Percentiles rank a stretch among this genome's conserved stretches.
Conservation (phyloP, 345 rosid species). For the Salix caprea region DNA sequence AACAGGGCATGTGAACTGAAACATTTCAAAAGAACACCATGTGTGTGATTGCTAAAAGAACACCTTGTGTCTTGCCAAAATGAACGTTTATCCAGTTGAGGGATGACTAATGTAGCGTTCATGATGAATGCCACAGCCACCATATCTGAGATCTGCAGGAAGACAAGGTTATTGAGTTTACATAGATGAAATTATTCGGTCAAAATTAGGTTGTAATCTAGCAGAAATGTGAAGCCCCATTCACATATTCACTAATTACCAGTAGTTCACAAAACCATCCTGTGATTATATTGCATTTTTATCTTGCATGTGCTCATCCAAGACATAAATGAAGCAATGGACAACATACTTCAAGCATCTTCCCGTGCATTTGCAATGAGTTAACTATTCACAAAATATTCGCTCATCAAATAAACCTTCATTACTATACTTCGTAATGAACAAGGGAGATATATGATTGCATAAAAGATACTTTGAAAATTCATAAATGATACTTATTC, state of each 20-base stretch:
- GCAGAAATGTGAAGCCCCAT: neutral
- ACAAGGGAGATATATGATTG: neutral
- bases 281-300: neutral
- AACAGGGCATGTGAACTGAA: neutral
- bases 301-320: neutral
- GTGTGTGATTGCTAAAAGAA: neutral
- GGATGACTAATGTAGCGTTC: slow-evolving; percentile 91
- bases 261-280: neutral
- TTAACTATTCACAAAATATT: neutral
- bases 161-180: slow-evolving; percentile 9
- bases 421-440: neutral
- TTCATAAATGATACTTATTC: neutral
- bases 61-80: slow-evolving; percentile 96
- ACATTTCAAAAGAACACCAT: neutral
- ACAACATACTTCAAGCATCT: neutral
- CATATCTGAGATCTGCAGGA: slow-evolving; percentile 77
- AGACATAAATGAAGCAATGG: neutral
- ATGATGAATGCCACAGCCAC: slow-evolving; percentile 84
- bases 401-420: neutral
- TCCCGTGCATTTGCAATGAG: neutral
- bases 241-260: neutral
- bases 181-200: neutral
- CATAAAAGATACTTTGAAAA: neutral
- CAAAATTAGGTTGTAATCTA: neutral
- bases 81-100: slow-evolving; percentile 78